Evolutionary conservation across 2,329 filamentous ascomycete species (phyloP), one percentile per base, ranked within the genome.

Genomic region (Aureobasidium sp.): DNA sequence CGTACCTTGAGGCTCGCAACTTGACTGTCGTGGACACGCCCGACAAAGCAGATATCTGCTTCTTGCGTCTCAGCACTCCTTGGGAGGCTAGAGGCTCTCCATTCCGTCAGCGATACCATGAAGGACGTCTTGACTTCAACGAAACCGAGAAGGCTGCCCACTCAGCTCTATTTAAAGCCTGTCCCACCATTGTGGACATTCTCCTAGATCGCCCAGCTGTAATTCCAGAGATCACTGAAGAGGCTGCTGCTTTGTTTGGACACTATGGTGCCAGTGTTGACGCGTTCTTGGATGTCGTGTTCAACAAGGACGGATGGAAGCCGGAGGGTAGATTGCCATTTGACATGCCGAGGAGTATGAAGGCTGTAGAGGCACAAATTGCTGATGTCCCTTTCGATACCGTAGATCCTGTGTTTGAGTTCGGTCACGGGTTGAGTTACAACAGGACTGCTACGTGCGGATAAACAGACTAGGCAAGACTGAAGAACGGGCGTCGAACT

Each of bases 241-340:
- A 41, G 29, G 55, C 55, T 24, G 43, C 55, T 13, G 55, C 55
- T 12, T 26, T 59, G 9, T 47, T 59, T 29, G 55, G 41, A 10
- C 29, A 59, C 10, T 59, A 59, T 20, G 55, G 55, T 15, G 55
- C 55, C 29, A 59, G 55, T 24, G 55, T 37, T 5, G 55, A 59
- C n/a, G 55, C 55, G 32, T 59, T 47, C 13, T 59, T 59, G 55
- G 55, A 59, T 47, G 43, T 59, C 1, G 55, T 59, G 55, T 59
- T 59, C n/a, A 41, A 41, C 6, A 47, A 34, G n/a, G 55, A 47
- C 37, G 55, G 41, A 4, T 59, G 55, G 55, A 37, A 47, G n/a
- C 55, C 55, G 4, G 41, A 59, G 20, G 55, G 55, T 1, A 59
- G 29, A n/a, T 20, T 59, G 32, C 55, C 55, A 8, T 59, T 47